Percentiles rank a stretch among this genome's conserved stretches.
Conservation (phyloP, 345 rosid genomes). For the Eutrema japonicum region DNA sequence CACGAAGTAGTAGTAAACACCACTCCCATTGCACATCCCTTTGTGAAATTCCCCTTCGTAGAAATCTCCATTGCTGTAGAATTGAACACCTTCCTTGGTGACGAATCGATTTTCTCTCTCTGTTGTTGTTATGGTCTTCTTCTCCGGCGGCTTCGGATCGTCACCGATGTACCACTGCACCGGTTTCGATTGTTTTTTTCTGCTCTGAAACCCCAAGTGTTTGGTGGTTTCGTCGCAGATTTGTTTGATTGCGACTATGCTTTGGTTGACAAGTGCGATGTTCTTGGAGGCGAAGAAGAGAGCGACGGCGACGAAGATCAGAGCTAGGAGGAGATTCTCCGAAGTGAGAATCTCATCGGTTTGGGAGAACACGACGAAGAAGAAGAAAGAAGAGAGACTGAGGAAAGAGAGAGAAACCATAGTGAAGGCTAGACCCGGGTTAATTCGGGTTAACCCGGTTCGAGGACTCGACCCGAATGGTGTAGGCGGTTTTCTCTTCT, state of each 20-base stretch:
- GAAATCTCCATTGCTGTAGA: constrained; percentile 88
- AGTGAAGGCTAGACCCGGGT: constrained; percentile 61
- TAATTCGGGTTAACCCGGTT: constrained; percentile 57
- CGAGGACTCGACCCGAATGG: constrained; percentile 56
- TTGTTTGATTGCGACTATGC: constrained; percentile 48
- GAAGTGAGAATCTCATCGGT: constrained; percentile 73
- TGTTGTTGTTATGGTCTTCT: not conserved
- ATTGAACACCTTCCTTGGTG: constrained; percentile 79
- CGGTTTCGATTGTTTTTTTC: constrained; percentile 51
- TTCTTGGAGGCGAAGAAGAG: constrained; percentile 81
- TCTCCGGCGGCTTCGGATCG: constrained; percentile 37
- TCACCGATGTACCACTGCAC: constrained; percentile 87
- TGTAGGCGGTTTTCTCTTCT: constrained; percentile 41
- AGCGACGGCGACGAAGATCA: constrained; percentile 74
- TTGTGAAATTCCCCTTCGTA: constrained; percentile 92
- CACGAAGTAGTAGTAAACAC: constrained; percentile 77
- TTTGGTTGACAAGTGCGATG: constrained; percentile 60
- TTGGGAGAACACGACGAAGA: constrained; percentile 61
- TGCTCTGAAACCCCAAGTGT: constrained; percentile 43
- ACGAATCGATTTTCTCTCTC: constrained; percentile 39
- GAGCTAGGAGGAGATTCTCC: constrained; percentile 71
- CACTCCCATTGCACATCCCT: constrained; percentile 87
- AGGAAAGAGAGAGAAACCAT: constrained; percentile 58
- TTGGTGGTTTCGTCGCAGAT: constrained; percentile 52
- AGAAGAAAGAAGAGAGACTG: constrained; percentile 53